Base-by-base conservation (phyloP, 2,329 filamentous ascomycete species). In the Aquanectria penicillioides region DNA sequence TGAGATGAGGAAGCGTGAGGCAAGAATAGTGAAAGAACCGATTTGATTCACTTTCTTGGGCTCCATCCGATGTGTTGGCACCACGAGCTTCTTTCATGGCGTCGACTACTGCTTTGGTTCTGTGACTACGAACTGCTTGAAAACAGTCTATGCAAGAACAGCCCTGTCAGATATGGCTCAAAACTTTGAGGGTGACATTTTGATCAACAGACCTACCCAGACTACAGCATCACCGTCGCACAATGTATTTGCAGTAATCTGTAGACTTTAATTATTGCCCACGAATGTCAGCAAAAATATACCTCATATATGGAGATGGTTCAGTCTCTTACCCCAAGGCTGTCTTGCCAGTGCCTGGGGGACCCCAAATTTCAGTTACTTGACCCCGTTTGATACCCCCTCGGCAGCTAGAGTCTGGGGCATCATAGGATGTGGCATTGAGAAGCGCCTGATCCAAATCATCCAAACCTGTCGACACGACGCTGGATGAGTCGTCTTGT, bases 301-400 rank as follows among this genome's bases (percentile, higher is more conserved):
- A 3, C 9, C 10, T 12, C 22, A 46, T 28, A 33, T 37, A 34
- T 73, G 60, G 57, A 40, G 57, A 43, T 13, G 41, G 13, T 36
- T 22, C 28, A 15, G 18, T 9, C 41, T 41, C 86, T 77, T 81
- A 94, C 91, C 89, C 91, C 67, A 97, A 80, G 11, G 89, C 83
- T 4, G 93, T 97, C 81, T 97, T 97, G 25, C 94, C 94, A 22
- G 86, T 86, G 2, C 93, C 94, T 8, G 92, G 90, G 10, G 94
- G 93, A 0, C 94, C 94, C 85, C 92, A 97, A 46, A 97, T 79
- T 75, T 98, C 94, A 4, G 91, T 91, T 36, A 97, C 83, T 73
- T 93, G 91, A 12, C 93, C 92, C 55, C 88, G 86, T 59, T 84
- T 84, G 43, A 97, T 80, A 4, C 93, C 93, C 15, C 84, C 82